Conservation (phyloP, 331 rosid species). For the Quercus tomentella region DNA sequence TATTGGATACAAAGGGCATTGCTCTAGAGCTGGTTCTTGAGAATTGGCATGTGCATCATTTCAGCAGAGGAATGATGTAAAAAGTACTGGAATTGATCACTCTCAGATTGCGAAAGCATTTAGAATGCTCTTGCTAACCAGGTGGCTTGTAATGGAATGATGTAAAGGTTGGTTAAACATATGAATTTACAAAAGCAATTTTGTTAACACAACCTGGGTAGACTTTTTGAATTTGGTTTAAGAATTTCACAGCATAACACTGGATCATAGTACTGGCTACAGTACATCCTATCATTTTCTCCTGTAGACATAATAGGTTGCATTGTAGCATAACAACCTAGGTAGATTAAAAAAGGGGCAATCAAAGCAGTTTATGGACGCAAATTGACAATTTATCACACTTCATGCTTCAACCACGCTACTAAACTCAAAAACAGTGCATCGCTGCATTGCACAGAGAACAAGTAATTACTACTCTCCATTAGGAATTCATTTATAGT, state of each 20-base stretch:
- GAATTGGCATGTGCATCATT: not conserved
- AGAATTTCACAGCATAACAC: not conserved
- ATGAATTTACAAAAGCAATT: not conserved
- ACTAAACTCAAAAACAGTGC: not conserved
- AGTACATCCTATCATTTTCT: too few species aligned
- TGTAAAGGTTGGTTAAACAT: not conserved
- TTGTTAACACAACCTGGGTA: not conserved
- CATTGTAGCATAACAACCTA: not conserved
- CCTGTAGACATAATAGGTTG: not conserved
- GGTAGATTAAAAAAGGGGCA: not conserved
- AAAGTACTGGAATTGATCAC: not conserved
- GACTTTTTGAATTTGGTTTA: not conserved
- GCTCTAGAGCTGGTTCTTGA: not conserved
- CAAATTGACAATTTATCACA: not conserved
- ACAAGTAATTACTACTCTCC: not conserved
- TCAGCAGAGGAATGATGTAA: not conserved
- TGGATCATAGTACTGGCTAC: too few species aligned
- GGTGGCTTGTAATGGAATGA: not conserved
- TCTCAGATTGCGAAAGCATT: not conserved
- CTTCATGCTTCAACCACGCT: not conserved
- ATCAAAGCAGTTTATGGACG: not conserved
- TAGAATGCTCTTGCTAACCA: not conserved
- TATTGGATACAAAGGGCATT: not conserved
- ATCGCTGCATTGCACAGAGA: not conserved
- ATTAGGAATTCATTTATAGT: too few species aligned